phyloP scores from a whole-genome alignment of 768 basidiomycete species.

The Trametes cubensis region DNA sequence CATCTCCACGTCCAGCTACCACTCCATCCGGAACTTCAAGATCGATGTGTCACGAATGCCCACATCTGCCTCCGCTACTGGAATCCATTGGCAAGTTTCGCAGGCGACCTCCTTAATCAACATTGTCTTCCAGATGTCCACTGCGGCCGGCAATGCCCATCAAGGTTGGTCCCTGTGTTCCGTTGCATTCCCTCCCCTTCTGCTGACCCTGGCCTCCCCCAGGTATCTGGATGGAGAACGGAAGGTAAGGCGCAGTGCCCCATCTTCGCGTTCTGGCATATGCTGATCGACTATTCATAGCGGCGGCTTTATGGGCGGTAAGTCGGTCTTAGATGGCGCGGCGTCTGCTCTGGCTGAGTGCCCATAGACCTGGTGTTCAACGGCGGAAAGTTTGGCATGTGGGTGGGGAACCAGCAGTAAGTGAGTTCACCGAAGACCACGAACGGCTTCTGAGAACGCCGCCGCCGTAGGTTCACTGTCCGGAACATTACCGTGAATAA shows the following conservation, averaged over 20 bases:
- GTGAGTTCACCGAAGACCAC: constrained; percentile 19
- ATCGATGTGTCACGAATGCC: constrained; percentile 67
- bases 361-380: constrained; percentile 47
- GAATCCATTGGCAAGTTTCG: constrained; percentile 83
- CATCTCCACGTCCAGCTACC: constrained; percentile 41
- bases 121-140: constrained; percentile 72
- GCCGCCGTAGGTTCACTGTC: constrained; percentile 54
- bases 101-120: constrained; percentile 78
- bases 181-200: not conserved
- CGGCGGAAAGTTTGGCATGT: constrained; percentile 41
- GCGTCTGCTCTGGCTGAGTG: not conserved
- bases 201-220: not conserved
- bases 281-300: constrained; percentile 28
- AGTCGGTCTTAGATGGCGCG: constrained; percentile 20
- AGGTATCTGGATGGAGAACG: constrained; percentile 79
- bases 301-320: constrained; percentile 60
- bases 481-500: constrained; percentile 61
- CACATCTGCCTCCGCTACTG: constrained; percentile 52
- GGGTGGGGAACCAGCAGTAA: constrained; percentile 79
- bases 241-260: constrained; percentile 36
- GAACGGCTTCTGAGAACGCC: constrained; percentile 1
- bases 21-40: constrained; percentile 73
- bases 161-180: constrained; percentile 48
- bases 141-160: constrained; percentile 60
- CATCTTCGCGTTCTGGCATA: not conserved